Conservation (phyloP, 225 moss, liverwort and hornwort genomes). For the Lunularia cruciata region DNA sequence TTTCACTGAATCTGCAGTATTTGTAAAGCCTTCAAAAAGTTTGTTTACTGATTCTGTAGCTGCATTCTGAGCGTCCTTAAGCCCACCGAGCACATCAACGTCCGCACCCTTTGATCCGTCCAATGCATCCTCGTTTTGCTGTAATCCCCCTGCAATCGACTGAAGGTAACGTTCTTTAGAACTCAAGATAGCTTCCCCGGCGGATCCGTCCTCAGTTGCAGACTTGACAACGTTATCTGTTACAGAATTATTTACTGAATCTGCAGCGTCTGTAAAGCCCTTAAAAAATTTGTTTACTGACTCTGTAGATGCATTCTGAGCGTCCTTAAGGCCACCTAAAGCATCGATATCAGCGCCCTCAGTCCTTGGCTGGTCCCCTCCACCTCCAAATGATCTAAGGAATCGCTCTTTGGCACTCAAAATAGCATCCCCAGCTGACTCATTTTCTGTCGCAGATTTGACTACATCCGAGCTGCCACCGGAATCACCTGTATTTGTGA, state of each 20-base stretch:
- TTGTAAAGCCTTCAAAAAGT: slow-evolving; percentile 43
- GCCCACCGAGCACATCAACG: slow-evolving; percentile 5
- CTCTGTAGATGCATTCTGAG: slow-evolving; percentile 51
- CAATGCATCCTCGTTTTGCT: slow-evolving; percentile 19
- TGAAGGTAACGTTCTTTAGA: slow-evolving; percentile 26
- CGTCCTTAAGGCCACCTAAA: slow-evolving; percentile 33
- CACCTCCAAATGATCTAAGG: slow-evolving; percentile 3
- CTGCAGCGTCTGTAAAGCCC: slow-evolving; percentile 39
- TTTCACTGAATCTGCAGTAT: slow-evolving; percentile 22
- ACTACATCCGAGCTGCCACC: slow-evolving; percentile 21
- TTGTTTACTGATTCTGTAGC: slow-evolving; percentile 44
- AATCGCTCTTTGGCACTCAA: slow-evolving; percentile 24
- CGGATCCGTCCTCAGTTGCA: slow-evolving; percentile 1
- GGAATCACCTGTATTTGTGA: slow-evolving; percentile 34
- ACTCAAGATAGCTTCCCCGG: slow-evolving; percentile 10
- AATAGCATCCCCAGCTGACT: background rate
- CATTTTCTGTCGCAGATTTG: background rate
- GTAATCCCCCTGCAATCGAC: slow-evolving; percentile 10
- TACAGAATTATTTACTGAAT: background rate
- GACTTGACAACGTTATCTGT: background rate
- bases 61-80: slow-evolving; percentile 55
- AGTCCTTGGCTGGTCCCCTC: slow-evolving; percentile 19
- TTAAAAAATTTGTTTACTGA: slow-evolving; percentile 48
- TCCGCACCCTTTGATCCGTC: slow-evolving; percentile 23
- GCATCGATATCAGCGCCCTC: background rate